A percentile compares a stretch with the other conserved stretches of the same genome.
phyloP scores from a whole-genome alignment of 1,284 basidiomycete species.

The Sanghuangporus sanghuang region DNA sequence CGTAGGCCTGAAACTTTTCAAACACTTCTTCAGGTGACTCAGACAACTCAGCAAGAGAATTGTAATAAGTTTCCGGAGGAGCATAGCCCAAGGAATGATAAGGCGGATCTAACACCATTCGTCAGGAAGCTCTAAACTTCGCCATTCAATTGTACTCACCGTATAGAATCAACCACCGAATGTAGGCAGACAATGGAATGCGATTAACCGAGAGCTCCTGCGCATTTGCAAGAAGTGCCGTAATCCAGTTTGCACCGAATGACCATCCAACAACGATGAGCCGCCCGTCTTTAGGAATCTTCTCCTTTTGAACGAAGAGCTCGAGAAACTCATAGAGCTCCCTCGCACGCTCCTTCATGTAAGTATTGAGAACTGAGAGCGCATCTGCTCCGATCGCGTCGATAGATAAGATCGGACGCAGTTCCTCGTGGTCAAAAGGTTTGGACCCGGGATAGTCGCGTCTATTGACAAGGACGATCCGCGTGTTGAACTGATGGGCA shows the following conservation, averaged over 20 bases:
- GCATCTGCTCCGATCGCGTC: slow-evolving; percentile 22
- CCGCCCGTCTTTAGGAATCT: slow-evolving; percentile 13
- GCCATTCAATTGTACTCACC: not conserved
- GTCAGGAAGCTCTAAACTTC: not conserved
- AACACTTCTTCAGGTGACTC: slow-evolving; percentile 19
- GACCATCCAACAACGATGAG: slow-evolving; percentile 22
- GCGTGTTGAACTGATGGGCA: slow-evolving; percentile 24
- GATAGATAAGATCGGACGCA: slow-evolving; percentile 22
- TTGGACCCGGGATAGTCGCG: slow-evolving; percentile 30
- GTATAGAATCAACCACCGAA: not conserved
- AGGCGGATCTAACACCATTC: not conserved
- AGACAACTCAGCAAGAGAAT: slow-evolving; percentile 22
- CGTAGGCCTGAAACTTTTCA: slow-evolving; percentile 21
- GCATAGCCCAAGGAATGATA: slow-evolving; percentile 22
- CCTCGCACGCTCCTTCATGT: slow-evolving; percentile 17
- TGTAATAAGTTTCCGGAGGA: slow-evolving; percentile 20
- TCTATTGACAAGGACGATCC: slow-evolving; percentile 27
- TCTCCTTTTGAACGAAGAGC: slow-evolving; percentile 15
- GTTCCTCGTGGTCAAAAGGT: slow-evolving; percentile 23
- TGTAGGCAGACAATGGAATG: slow-evolving; percentile 16
- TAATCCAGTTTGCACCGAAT: slow-evolving; percentile 20
- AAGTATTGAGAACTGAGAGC: not conserved
- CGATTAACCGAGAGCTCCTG: slow-evolving; percentile 13
- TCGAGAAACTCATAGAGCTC: slow-evolving; percentile 19
- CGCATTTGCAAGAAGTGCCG: slow-evolving; percentile 20